phyloP scores from a whole-genome alignment of 441 rosid genomes.

The Macaranga tanarius region DNA sequence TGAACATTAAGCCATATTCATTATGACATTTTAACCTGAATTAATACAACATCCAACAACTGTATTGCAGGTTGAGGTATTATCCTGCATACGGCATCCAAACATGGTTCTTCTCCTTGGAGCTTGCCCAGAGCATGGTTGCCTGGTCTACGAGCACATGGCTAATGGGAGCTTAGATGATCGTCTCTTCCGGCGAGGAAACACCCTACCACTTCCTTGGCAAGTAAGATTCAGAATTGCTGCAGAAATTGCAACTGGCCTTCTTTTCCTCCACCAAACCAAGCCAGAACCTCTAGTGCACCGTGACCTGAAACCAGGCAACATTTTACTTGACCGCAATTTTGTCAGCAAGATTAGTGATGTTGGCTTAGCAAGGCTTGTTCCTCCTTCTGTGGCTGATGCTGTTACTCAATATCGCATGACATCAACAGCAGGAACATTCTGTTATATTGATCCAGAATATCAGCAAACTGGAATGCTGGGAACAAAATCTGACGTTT shows the following conservation, averaged over 20 bases:
- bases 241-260: constrained; percentile 82
- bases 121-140: constrained; percentile 80
- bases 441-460: constrained; percentile 90
- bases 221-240: constrained; percentile 66
- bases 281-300: constrained; percentile 93
- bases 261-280: constrained; percentile 84
- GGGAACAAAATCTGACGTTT: constrained; percentile 73
- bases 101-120: constrained; percentile 93
- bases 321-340: constrained; percentile 78
- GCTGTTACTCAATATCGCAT: constrained; percentile 68
- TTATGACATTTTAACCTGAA: background rate
- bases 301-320: constrained; percentile 85
- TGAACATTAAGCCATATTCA: background rate
- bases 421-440: constrained; percentile 90
- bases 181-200: constrained; percentile 53
- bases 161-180: constrained; percentile 89
- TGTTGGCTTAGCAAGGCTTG: constrained; percentile 85
- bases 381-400: constrained; percentile 73
- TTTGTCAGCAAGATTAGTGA: constrained; percentile 85
- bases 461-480: constrained; percentile 92
- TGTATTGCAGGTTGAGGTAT: constrained; percentile 61
- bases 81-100: constrained; percentile 80
- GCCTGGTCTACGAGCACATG: constrained; percentile 85
- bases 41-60: background rate
- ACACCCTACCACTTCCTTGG: constrained; percentile 64